These are phyloP conservation scores for Naganishia friedmannii DNA, from an alignment of 768 basidiomycete species.

Conservation along the genomic window DNA sequence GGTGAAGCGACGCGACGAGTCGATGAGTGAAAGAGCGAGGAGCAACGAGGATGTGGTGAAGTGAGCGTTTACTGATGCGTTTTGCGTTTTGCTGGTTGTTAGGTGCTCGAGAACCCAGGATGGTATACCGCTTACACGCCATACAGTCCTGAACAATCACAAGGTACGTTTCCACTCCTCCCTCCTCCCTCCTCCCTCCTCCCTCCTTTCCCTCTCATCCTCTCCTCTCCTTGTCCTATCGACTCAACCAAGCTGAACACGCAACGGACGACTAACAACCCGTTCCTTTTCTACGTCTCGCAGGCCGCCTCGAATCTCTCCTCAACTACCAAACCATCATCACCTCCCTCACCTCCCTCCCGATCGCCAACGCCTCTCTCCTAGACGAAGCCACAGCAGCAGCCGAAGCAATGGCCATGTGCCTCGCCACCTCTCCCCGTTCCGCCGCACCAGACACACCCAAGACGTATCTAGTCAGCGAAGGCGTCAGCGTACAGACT, in stretches of 20 bases:
- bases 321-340: constrained; percentile 97
- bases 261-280: too few species aligned
- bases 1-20: too few species aligned
- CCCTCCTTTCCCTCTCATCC: not conserved
- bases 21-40: too few species aligned
- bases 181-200: not conserved
- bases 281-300: too few species aligned
- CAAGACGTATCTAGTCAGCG: constrained; percentile 75
- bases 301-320: constrained; percentile 91
- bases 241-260: too few species aligned
- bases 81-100: not conserved
- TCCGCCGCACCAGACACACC: constrained; percentile 51
- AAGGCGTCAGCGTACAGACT: constrained; percentile 80
- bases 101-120: constrained; percentile 75
- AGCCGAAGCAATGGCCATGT: constrained; percentile 96
- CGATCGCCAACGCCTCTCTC: constrained; percentile 92
- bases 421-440: constrained; percentile 60
- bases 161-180: constrained; percentile 60
- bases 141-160: constrained; percentile 96
- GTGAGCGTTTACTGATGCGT: too few species aligned
- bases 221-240: too few species aligned
- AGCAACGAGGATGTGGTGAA: too few species aligned
- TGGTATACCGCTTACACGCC: constrained; percentile 98
- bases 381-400: constrained; percentile 93
- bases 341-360: constrained; percentile 87